A percentile compares a stretch with the other conserved stretches of the same genome.
These are phyloP conservation scores for Malus sieversii DNA, from an alignment of 306 rosid genomes.

Conservation along the genomic window DNA sequence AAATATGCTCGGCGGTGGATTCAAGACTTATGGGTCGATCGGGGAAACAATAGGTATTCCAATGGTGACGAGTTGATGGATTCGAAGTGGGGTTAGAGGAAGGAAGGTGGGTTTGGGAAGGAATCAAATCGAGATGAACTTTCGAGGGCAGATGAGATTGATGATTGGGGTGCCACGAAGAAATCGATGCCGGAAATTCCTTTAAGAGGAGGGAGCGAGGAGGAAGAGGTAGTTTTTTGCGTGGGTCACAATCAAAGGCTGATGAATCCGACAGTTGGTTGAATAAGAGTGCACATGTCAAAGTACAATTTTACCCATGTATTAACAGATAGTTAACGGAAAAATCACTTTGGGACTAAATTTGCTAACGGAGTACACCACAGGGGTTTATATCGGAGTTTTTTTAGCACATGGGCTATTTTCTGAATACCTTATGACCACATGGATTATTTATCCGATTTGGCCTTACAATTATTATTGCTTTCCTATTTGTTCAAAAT, in stretches of 20 bases:
- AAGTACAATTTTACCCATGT: too few species aligned
- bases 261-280: too few species aligned
- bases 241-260: constrained; percentile 19
- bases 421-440: too few species aligned
- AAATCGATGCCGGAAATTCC: constrained; percentile 47
- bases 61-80: constrained; percentile 47
- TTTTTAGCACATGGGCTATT: too few species aligned
- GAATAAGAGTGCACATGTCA: not conserved
- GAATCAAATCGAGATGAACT: constrained; percentile 54
- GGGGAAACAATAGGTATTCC: constrained; percentile 10
- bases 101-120: constrained; percentile 39
- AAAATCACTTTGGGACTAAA: too few species aligned
- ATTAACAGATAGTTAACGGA: too few species aligned
- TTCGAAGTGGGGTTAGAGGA: constrained; percentile 62
- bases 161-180: constrained; percentile 75
- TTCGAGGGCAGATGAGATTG: constrained; percentile 78
- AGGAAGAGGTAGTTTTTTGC: constrained; percentile 49
- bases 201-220: constrained; percentile 47
- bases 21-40: constrained; percentile 32
- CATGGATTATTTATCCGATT: too few species aligned
- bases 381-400: accelerated
- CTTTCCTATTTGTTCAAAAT: too few species aligned
- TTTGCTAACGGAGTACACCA: accelerated
- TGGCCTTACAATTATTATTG: too few species aligned
- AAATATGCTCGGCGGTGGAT: constrained; percentile 54